These are phyloP conservation scores for Naematelia encephala DNA, from an alignment of 768 basidiomycete species.

Conservation along the genomic window DNA sequence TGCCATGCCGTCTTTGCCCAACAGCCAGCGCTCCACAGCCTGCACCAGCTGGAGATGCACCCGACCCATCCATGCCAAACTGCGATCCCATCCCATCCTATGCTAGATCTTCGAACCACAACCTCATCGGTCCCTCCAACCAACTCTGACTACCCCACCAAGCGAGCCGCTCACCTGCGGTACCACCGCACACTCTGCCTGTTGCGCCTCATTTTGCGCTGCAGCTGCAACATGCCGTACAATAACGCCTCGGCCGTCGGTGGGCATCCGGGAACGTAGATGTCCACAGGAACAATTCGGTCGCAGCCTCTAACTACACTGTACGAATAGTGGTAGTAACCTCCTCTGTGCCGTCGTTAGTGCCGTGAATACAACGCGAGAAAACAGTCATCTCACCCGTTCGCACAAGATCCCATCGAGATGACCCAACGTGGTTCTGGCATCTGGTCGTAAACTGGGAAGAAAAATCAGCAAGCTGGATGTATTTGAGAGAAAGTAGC, in stretches of 20 bases:
- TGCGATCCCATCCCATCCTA: too few relatives aligned
- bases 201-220: conserved; percentile 89
- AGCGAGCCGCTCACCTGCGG: conserved; percentile 30
- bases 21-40: neutral
- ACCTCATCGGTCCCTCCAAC: too few relatives aligned
- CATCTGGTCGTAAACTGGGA: conserved; percentile 65
- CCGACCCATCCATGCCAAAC: too few relatives aligned
- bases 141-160: neutral
- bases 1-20: neutral
- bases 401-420: conserved; percentile 99
- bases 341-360: conserved; percentile 22
- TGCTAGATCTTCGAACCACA: too few relatives aligned
- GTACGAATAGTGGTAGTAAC: conserved; percentile 95
- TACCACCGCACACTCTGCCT: conserved; percentile 85
- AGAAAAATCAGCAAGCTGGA: neutral
- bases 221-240: conserved; percentile 93
- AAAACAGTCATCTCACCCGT: conserved; percentile 59
- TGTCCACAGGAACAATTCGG: conserved; percentile 96
- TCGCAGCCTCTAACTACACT: conserved; percentile 98
- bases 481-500: neutral
- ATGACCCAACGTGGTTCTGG: conserved; percentile 99
- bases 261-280: conserved; percentile 89
- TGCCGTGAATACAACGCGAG: neutral
- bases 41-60: too few relatives aligned
- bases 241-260: conserved; percentile 77